A percentile compares a stretch with the other conserved stretches of the same genome.
Conservation (phyloP, 164 flowering plant genomes). For the Hamamelis virginiana region DNA sequence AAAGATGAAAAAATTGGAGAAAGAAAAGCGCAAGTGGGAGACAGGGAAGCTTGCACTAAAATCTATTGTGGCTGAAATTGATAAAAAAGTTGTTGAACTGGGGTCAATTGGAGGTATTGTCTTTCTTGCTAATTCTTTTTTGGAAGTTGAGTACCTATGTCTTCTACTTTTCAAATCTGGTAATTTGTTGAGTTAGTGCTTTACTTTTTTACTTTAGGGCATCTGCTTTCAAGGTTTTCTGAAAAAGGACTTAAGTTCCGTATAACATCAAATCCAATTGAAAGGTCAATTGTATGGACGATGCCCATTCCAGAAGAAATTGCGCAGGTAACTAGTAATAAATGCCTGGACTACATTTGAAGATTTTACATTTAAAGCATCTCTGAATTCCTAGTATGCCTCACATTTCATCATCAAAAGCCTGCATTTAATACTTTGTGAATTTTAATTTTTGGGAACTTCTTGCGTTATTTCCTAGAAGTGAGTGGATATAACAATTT, state of each 20-base stretch:
- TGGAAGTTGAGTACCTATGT: background rate
- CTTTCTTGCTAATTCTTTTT: background rate
- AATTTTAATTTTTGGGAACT: no score
- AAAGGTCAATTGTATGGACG: conserved; percentile 77
- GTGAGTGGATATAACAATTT: no score
- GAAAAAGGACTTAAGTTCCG: conserved; percentile 72
- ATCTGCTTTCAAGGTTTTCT: conserved; percentile 71
- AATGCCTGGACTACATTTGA: no score
- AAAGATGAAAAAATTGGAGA: conserved; percentile 58
- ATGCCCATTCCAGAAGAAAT: conserved; percentile 74
- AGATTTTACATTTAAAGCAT: no score
- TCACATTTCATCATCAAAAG: no score
- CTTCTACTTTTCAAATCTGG: background rate
- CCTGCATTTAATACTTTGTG: no score
- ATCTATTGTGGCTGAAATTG: conserved; percentile 81
- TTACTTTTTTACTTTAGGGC: conserved; percentile 45
- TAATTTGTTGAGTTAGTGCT: background rate
- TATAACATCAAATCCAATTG: conserved; percentile 75
- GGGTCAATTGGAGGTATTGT: conserved; percentile 74
- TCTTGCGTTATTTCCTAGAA: no score
- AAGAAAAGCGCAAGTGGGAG: conserved; percentile 85
- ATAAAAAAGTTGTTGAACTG: conserved; percentile 68
- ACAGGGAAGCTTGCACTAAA: conserved; percentile 77
- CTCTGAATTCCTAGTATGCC: no score
- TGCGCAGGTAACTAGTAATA: conserved; percentile 56